Base-by-base conservation (phyloP, 225 moss, liverwort and hornwort genomes). In the Polytrichum formosum region DNA sequence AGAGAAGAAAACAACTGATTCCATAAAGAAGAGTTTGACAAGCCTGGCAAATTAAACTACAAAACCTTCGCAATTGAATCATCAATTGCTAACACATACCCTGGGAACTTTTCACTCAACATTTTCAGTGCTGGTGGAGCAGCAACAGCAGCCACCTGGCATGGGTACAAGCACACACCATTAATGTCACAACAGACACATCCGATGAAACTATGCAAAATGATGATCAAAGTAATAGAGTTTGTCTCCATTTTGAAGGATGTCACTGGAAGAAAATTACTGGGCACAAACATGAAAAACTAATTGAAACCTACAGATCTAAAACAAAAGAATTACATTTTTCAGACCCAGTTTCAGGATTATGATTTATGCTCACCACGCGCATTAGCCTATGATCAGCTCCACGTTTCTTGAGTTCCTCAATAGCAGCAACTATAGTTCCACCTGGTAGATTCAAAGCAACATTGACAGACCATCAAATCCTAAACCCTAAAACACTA, bases 351-450 rank as follows among this genome's bases (percentile, higher is more conserved):
- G n/a, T 25, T 25, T 60, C 25, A 6, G 59, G n/a, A n/a, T 60
- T n/a, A 60, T 25, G 7, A 2, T 6, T 60, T 55, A 17, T 7
- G 72, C 83, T 76, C 74, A 96, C 96, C 96, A 96, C 93, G 58
- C 93, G 90, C 83, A 93, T 90, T 56, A 93, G 80, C 77, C 82
- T 91, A 73, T 83, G 67, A 69, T 91, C 87, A 67, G 75, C 96
- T 68, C 96, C 96, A 67, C 93, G 91, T 63, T 76, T 85, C 53
- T 70, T 78, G 46, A 96, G 70, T 82, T 93, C 96, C 67, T 96
- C 91, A 54, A 96, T 80, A 31, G 96, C 96, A 54, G 96, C 93
- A 66, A 96, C 96, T 68, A 96, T 90, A 55, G 91, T 96, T 67
- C 96, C 93, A 73, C 96, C 96, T 96, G 75, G 16, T 4, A 46